These are phyloP conservation scores for Suillus spraguei DNA, from an alignment of 768 basidiomycete species.

Conservation along the genomic window DNA sequence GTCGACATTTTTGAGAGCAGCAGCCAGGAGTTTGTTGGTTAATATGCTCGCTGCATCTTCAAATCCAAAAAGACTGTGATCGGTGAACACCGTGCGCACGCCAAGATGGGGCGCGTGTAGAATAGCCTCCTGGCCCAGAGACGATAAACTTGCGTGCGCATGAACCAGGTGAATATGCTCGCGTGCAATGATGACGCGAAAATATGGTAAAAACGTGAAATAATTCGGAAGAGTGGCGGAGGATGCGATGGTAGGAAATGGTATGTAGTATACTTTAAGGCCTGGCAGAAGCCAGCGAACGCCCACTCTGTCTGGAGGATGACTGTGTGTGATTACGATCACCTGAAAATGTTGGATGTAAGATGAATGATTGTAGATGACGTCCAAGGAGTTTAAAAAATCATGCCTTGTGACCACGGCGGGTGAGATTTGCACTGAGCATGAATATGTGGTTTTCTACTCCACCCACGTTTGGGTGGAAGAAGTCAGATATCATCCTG, in stretches of 20 bases:
- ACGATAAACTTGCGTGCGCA: conserved; percentile 88
- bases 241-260: conserved; percentile 85
- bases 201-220: conserved; percentile 88
- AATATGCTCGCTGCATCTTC: conserved; percentile 96
- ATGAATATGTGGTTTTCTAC: conserved; percentile 97
- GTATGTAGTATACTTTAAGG: conserved; percentile 94
- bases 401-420: conserved; percentile 80
- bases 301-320: conserved; percentile 83
- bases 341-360: conserved; percentile 52
- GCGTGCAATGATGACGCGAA: conserved; percentile 84
- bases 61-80: conserved; percentile 96
- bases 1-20: conserved; percentile 86
- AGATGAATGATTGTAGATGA: not conserved
- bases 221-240: conserved; percentile 95
- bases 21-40: conserved; percentile 93
- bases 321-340: conserved; percentile 92
- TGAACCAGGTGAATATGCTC: conserved; percentile 90
- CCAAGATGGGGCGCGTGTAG: conserved; percentile 87
- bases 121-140: conserved; percentile 91
- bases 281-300: conserved; percentile 86
- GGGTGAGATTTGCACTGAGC: conserved; percentile 81
- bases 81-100: conserved; percentile 91
- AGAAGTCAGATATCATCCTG: conserved; percentile 95
- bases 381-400: not conserved
- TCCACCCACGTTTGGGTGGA: conserved; percentile 91